Base-by-base conservation (phyloP, 441 rosid species). In the Pelargonium australe region DNA sequence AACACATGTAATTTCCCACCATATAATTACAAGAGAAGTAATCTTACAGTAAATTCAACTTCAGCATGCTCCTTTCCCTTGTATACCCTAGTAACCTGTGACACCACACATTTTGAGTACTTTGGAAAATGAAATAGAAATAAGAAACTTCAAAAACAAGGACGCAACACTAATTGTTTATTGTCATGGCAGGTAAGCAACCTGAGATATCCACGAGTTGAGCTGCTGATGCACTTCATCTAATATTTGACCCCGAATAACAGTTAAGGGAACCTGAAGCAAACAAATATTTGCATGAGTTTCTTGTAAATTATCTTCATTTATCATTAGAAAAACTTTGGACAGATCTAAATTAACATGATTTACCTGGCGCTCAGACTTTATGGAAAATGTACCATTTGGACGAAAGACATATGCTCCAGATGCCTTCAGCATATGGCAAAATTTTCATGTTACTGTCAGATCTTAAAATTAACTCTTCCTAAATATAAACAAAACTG, bases 351-450 rank as follows among this genome's bases (percentile, higher is more conserved):
- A 53, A 53, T n/a, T 19, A 14, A 23, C 60, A 53, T 53, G 7
- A 53, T 4, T 53, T 51, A 95, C 98, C 97, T 90, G 86, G 74
- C 72, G 73, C 69, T 85, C 83, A 10, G 92, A 86, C 63, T 82
- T 77, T 72, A 95, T 73, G 53, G 69, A 80, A 82, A 72, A 85
- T 71, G 96, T 82, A 69, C 91, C 92, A 86, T 95, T 95, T 69
- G 99, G 99, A 64, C 99, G 98, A 80, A 92, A 95, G 74, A 95
- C 75, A 76, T 95, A 95, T 40, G 98, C 99, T 73, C 99, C 99
- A 0, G 86, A 88, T 65, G 90, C 90, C 94, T 88, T 53, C 63
- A 40, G 72, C 55, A 64, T 41, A 67, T 73, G 40, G 49, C 23
- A 49, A 62, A 16, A 60, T 31, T 71, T 41, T 43, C 64, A 65